Base-by-base conservation (phyloP, 163 green algal species). In the Scenedesmus sp. region DNA sequence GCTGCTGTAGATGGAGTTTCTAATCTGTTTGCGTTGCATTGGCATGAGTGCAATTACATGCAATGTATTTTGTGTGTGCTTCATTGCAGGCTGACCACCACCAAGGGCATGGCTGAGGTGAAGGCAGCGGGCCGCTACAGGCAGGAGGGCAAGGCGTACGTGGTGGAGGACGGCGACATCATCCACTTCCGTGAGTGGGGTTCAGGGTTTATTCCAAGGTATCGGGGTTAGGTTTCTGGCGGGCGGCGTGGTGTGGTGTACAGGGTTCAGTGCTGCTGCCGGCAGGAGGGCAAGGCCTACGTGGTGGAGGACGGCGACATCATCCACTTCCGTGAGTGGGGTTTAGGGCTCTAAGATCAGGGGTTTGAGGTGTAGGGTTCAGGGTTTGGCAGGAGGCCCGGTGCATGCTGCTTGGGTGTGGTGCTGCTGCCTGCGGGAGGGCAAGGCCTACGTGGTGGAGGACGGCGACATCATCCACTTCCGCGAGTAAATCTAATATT, bases 91-190 rank as follows among this genome's bases (percentile, higher is more conserved):
- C 96, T 87, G 94, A 96, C 16, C 95, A 98, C 84, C 93, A 98
- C 73, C 93, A 97, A 77, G 95, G 96, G 91, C 88, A 97, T 67
- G 96, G 95, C 82, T 95, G 84, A 77, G 97, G 96, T 98, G 64
- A 98, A 99, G 95, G 96, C 98, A 20, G 96, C 95, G 2, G 98
- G 98, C 82, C 99, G 99, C 93, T 99, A 98, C 94, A 94, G 95
- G 86, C 98, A 99, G 92, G 96, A 99, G 89, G 97, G 98, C 74
- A 99, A 99, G 93, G 96, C 93, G 20, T 99, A 99, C 91, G 94
- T 97, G 13, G 96, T 99, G 66, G 83, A 95, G 86, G 96, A 97
- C 84, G 96, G 95, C 9, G 96, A 97, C 86, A 96, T 97, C 84
- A 97, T 97, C 52, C 94, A 95, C 82, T 97, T 97, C 94, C 55